Percentiles rank a stretch among this genome's conserved stretches.
Evolutionary conservation across 179 eudicot species (phyloP).

Genomic region (Beta corolliflora): DNA sequence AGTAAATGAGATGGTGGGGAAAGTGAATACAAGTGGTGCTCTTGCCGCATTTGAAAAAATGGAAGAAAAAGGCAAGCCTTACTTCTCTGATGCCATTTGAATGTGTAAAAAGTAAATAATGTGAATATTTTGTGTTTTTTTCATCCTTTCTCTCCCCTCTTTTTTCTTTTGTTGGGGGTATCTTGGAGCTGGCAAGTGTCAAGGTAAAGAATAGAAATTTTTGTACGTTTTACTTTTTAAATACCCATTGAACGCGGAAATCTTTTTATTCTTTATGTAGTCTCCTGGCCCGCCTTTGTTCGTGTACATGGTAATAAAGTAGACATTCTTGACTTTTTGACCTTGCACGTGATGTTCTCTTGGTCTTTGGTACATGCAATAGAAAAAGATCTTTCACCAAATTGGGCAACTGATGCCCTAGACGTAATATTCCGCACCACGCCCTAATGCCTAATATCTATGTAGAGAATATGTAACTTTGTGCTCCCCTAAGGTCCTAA

Average conservation of each 20-base stretch:
- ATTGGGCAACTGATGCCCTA: background rate
- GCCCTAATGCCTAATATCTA: too few relatives aligned
- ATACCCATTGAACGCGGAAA: background rate
- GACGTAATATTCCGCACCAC: too few relatives aligned
- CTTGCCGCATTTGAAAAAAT: constrained; percentile 95
- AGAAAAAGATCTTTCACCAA: background rate
- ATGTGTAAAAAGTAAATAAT: too few relatives aligned
- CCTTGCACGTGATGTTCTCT: background rate
- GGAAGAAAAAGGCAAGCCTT: constrained; percentile 87
- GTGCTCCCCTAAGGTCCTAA: background rate
- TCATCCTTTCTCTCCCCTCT: background rate
- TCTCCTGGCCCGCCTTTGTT: background rate
- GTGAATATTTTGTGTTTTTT: background rate
- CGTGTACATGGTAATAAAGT: too few relatives aligned
- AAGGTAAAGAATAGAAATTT: background rate
- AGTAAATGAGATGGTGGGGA: constrained; percentile 92
- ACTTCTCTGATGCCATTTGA: background rate
- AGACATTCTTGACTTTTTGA: too few relatives aligned
- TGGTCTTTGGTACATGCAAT: background rate
- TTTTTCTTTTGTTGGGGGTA: background rate
- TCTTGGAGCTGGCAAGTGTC: too few relatives aligned
- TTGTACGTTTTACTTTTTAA: too few relatives aligned
- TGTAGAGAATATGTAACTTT: too few relatives aligned
- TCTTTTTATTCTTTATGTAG: background rate
- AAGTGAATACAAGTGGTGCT: constrained; percentile 94